These are phyloP conservation scores for Xylaria sp. DNA, from an alignment of 2,329 filamentous ascomycete genomes.

Conservation along the genomic window DNA sequence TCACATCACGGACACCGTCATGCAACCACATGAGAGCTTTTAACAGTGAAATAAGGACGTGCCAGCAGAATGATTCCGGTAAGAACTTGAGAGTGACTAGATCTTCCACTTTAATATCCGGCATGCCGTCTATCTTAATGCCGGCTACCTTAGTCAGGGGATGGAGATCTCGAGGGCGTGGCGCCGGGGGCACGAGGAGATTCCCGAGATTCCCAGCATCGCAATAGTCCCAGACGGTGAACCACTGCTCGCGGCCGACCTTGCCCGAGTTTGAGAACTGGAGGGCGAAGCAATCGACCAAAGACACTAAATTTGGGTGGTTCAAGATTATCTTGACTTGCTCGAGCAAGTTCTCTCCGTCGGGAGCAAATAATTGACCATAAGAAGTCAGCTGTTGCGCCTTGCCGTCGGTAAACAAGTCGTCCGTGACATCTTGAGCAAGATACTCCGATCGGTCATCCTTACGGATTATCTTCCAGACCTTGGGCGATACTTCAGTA, in stretches of 20 bases:
- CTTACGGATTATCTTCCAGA: constrained; percentile 47
- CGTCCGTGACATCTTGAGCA: constrained; percentile 46
- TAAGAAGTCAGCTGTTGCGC: constrained; percentile 19
- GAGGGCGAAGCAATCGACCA: constrained; percentile 52
- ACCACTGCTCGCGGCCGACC: constrained; percentile 28
- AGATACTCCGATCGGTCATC: constrained; percentile 44
- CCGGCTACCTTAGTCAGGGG: too few species aligned
- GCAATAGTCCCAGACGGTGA: constrained; percentile 62
- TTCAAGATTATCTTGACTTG: constrained; percentile 55
- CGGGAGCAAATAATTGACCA: constrained; percentile 35
- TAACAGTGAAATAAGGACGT: constrained; percentile 60
- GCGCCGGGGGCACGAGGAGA: constrained; percentile 48
- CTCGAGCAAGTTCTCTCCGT: constrained; percentile 42
- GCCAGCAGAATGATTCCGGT: constrained; percentile 66
- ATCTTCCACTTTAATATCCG: constrained; percentile 39
- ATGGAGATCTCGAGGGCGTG: constrained; percentile 11
- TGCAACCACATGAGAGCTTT: constrained; percentile 64
- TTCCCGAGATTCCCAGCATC: constrained; percentile 61
- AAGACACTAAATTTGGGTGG: constrained; percentile 61
- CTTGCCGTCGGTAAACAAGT: constrained; percentile 30
- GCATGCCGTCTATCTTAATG: constrained; percentile 18
- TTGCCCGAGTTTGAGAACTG: constrained; percentile 39
- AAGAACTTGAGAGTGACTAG: constrained; percentile 49
- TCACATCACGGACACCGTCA: constrained; percentile 53
- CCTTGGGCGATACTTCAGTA: constrained; percentile 41